phyloP scores from a whole-genome alignment of 495 filamentous ascomycete species.

The Aspergillus ellipticus region DNA sequence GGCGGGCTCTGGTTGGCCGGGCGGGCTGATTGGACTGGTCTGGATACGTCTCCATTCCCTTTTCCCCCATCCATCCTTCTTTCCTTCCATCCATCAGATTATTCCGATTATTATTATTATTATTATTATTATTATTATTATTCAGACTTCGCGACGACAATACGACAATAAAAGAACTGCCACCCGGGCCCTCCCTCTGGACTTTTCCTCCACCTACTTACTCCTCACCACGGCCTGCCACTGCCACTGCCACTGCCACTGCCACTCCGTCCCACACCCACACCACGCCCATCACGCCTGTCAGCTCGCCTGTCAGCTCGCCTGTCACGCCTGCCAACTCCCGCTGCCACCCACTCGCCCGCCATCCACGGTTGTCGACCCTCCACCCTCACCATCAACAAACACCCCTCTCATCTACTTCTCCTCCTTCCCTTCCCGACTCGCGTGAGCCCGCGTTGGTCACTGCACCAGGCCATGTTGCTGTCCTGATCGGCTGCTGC shows the following conservation, averaged over 20 bases:
- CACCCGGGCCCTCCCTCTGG: not conserved
- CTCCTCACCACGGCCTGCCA: not conserved
- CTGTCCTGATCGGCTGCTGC: not conserved
- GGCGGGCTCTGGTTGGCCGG: no score
- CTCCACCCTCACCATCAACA: not conserved
- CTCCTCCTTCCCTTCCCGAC: not conserved
- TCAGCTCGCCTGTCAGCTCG: not conserved
- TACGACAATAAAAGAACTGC: not conserved
- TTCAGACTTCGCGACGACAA: not conserved
- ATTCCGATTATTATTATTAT: not conserved
- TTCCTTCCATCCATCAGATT: not conserved
- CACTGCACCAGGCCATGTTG: not conserved
- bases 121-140: slow-evolving; percentile 3
- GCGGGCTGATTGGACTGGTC: slow-evolving; percentile 19
- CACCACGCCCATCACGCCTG: not conserved
- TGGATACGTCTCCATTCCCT: slow-evolving; percentile 19
- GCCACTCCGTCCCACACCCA: not conserved
- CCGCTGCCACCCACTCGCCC: not conserved
- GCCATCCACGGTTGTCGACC: not conserved
- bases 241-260: not conserved
- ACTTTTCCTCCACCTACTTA: not conserved
- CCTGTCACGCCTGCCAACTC: not conserved
- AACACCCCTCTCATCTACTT: not conserved
- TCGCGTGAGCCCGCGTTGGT: not conserved
- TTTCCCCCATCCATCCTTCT: not conserved